phyloP scores from a whole-genome alignment of 2,329 filamentous ascomycete genomes.

The Penicillium sp. region DNA sequence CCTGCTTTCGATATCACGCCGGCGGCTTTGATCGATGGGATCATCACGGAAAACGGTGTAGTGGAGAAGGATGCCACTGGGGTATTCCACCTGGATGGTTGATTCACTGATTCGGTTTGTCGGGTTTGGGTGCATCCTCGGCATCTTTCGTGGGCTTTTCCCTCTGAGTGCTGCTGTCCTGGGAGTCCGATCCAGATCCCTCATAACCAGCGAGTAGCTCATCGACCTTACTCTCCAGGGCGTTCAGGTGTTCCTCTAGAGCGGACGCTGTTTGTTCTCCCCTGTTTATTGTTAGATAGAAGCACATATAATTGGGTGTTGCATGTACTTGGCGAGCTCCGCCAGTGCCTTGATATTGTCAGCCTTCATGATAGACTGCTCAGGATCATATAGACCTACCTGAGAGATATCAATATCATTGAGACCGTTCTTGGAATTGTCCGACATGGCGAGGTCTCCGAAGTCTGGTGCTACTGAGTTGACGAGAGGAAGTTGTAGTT shows the following conservation, averaged over 20 bases:
- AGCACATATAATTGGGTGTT: not conserved
- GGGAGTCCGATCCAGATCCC: conserved; percentile 2
- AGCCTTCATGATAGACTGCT: not conserved
- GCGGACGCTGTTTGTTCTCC: conserved; percentile 21
- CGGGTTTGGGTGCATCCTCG: conserved; percentile 5
- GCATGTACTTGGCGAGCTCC: conserved; percentile 18
- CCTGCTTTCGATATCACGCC: conserved; percentile 96
- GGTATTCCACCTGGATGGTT: conserved; percentile 54
- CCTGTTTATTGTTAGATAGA: conserved; percentile 7
- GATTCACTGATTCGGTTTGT: conserved; percentile 22
- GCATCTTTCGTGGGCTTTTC: not conserved
- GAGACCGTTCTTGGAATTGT: too few species aligned
- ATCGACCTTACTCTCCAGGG: conserved; percentile 23
- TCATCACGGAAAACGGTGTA: conserved; percentile 87
- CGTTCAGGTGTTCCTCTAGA: conserved; percentile 16
- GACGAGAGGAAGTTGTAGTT: too few species aligned
- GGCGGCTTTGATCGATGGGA: conserved; percentile 77
- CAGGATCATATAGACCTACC: not conserved
- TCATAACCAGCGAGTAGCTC: conserved; percentile 25
- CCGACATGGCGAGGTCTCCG: too few species aligned
- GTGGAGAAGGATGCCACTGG: conserved; percentile 70
- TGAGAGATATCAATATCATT: not conserved
- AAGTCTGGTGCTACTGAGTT: too few species aligned
- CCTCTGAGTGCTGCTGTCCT: not conserved
- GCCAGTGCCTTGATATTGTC: conserved; percentile 21